Base-by-base conservation (phyloP, 208 protist species). In the Wallacemonas sp. region DNA sequence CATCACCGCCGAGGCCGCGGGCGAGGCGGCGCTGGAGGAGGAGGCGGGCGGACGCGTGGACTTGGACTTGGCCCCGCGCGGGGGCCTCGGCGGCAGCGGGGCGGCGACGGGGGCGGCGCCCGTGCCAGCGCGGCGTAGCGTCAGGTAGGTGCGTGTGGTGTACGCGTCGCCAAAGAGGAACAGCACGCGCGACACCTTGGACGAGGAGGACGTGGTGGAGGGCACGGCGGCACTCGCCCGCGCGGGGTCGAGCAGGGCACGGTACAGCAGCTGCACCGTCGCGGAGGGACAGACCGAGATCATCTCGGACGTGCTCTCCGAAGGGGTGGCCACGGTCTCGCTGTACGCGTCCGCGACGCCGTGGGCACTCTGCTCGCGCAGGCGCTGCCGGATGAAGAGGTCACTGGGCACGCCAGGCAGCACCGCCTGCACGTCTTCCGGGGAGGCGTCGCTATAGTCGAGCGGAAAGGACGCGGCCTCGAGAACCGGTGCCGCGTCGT, bases 111-210 rank as follows among this genome's bases (percentile, higher is more conserved):
- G 5, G 16, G 23, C 29, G 42, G 2, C n/a, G 16, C 28, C 31
- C 3, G 38, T 20, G 12, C n/a, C 59, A 12, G 42, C 16, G n/a
- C 11, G 3, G 23, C 28, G 44, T 18, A 81, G 67, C 16, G 45
- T 68, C 28, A 74, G 48, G 22, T 52, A 72, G 12, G 83, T 92
- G n/a, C 78, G 83, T 8, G 83, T 84, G 5, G 86, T 86, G 66
- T 82, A 84, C 42, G 78, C 78, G 42, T 92, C 83, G 16, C 86
- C 86, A 54, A 92, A 92, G 39, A 92, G n/a, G 68, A 92, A 92
- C 25, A 76, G 28, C 39, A 84, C 73, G 10, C 74, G 55, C 16
- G 82, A 76, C 2, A 68, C 32, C 64, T 82, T 88, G n/a, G 52
- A 63, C 16, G 72, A 76, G 11, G 62, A 18, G 20, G 70, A 50